These are phyloP conservation scores for Elaeis oleifera DNA, from an alignment of 202 grass and related monocot species.

Conservation along the genomic window DNA sequence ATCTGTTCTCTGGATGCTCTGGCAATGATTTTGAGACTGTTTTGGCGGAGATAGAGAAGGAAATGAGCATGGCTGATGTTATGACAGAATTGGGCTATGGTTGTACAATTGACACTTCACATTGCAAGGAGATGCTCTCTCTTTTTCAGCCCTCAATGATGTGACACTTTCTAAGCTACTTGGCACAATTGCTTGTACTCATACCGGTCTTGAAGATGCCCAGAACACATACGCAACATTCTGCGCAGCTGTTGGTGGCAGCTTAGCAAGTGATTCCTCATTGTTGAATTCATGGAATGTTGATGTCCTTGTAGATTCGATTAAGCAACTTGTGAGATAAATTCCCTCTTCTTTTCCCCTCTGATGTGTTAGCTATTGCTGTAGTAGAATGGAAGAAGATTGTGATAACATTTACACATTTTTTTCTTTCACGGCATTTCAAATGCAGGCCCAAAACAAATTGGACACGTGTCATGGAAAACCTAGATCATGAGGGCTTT, in stretches of 20 bases:
- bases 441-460: slow-evolving; percentile 68
- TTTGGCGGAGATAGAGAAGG: slow-evolving; percentile 64
- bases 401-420: not conserved
- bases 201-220: too few species aligned
- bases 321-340: not conserved
- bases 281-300: too few species aligned
- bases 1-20: slow-evolving; percentile 32
- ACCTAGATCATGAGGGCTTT: slow-evolving; percentile 93
- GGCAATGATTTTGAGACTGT: slow-evolving; percentile 51
- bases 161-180: too few species aligned
- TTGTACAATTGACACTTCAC: slow-evolving; percentile 21
- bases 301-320: too few species aligned
- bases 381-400: too few species aligned
- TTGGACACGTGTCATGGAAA: slow-evolving; percentile 77
- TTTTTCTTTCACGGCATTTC: slow-evolving; percentile 11
- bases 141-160: too few species aligned
- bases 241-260: too few species aligned
- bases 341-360: slow-evolving; percentile 17
- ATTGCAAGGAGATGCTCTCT: too few species aligned
- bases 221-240: too few species aligned
- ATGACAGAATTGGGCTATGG: slow-evolving; percentile 57
- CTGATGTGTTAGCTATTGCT: not conserved
- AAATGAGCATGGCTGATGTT: slow-evolving; percentile 53
- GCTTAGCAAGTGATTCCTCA: too few species aligned
- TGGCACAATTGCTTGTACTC: too few species aligned